Evolutionary conservation across 2,329 filamentous ascomycete genomes (phyloP).

Genomic region (Neonectria faginata): DNA sequence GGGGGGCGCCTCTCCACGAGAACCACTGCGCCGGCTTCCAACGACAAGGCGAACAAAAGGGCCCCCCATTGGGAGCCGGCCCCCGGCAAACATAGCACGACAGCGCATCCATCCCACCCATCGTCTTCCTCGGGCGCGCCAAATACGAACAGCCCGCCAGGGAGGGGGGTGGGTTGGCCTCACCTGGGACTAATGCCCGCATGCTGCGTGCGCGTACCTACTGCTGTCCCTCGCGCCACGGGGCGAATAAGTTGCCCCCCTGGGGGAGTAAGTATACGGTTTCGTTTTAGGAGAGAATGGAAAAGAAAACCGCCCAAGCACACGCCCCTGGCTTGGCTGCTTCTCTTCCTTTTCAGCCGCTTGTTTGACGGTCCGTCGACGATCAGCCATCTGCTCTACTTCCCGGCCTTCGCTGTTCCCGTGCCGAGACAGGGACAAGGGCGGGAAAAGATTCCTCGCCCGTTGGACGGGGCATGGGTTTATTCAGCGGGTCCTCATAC

Average conservation of each 20-base stretch:
- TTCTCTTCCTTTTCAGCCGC: neutral
- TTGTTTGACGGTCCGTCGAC: conserved; percentile 9
- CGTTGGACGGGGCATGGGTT: conserved; percentile 27
- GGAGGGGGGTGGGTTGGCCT: conserved; percentile 6
- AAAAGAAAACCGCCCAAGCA: neutral
- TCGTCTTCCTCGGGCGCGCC: conserved; percentile 20
- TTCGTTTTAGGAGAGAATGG: neutral
- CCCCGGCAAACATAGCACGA: conserved; percentile 37
- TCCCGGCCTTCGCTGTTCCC: conserved; percentile 3
- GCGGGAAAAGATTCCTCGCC: neutral
- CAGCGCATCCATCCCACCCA: conserved; percentile 38
- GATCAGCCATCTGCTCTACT: conserved; percentile 7
- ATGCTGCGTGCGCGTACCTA: neutral
- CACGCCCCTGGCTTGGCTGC: conserved; percentile 2
- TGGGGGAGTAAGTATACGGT: neutral
- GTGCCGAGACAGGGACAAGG: conserved; percentile 13
- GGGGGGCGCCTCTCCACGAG: conserved; percentile 40
- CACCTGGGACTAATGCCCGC: conserved; percentile 23
- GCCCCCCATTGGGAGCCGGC: conserved; percentile 3
- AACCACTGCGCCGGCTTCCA: conserved; percentile 20
- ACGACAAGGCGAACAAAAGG: neutral
- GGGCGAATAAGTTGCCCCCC: neutral
- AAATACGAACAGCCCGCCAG: conserved; percentile 36
- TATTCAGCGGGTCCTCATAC: conserved; percentile 23
- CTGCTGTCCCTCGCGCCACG: conserved; percentile 30